Percentiles rank a stretch among this genome's conserved stretches.
Evolutionary conservation across 192 early-diverging fungal species (phyloP).

Genomic region (Linnemannia elongata): DNA sequence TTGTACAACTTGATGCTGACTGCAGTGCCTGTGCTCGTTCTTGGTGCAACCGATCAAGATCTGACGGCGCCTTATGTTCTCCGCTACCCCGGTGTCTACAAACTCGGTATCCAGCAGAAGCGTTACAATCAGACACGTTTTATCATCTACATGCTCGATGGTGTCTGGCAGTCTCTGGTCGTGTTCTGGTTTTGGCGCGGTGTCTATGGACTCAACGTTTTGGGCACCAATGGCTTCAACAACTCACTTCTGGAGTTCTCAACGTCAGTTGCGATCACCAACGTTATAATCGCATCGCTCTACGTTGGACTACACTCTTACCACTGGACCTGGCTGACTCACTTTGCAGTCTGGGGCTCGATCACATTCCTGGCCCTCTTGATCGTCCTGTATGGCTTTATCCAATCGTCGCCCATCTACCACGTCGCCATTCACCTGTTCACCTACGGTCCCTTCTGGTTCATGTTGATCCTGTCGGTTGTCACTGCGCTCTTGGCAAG

Average conservation of each 20-base stretch:
- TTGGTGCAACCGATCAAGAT: slow-evolving; percentile 80
- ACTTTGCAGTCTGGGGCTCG: slow-evolving; percentile 72
- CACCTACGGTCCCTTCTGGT: slow-evolving; percentile 79
- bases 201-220: slow-evolving; percentile 63
- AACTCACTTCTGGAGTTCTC: slow-evolving; percentile 77
- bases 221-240: slow-evolving; percentile 16
- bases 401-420: slow-evolving; percentile 71
- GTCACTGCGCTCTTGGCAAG: slow-evolving; percentile 79
- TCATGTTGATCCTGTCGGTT: slow-evolving; percentile 76
- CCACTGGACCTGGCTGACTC: slow-evolving; percentile 89
- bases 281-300: slow-evolving; percentile 87
- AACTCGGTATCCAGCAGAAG: slow-evolving; percentile 86
- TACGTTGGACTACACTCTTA: slow-evolving; percentile 83
- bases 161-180: slow-evolving; percentile 92
- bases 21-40: slow-evolving; percentile 73
- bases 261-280: slow-evolving; percentile 82
- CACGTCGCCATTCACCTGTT: slow-evolving; percentile 79
- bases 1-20: slow-evolving; percentile 89
- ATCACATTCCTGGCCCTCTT: slow-evolving; percentile 78
- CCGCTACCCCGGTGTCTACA: slow-evolving; percentile 78
- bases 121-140: slow-evolving; percentile 90
- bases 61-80: slow-evolving; percentile 68
- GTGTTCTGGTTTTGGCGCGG: slow-evolving; percentile 85
- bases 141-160: slow-evolving; percentile 89
- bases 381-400: slow-evolving; percentile 74